A percentile compares a stretch with the other conserved stretches of the same genome.
These are phyloP conservation scores for Sporothrix humicola DNA, from an alignment of 2,329 filamentous ascomycete genomes.

Conservation along the genomic window DNA sequence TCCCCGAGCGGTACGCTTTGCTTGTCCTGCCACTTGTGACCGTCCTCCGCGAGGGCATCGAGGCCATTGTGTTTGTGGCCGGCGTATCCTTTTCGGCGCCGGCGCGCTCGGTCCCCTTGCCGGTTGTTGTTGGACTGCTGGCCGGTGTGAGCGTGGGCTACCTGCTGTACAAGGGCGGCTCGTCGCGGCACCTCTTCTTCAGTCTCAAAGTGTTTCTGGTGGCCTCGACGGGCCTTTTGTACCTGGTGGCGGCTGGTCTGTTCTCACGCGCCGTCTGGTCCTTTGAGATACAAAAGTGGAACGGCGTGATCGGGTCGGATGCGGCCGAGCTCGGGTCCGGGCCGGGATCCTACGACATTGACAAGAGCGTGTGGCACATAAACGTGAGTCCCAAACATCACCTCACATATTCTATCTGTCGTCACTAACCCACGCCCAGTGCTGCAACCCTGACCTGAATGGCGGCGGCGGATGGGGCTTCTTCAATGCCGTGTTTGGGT, in stretches of 20 bases:
- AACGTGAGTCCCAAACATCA: slow-evolving; percentile 47
- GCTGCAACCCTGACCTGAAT: slow-evolving; percentile 75
- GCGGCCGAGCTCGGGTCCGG: slow-evolving; percentile 67
- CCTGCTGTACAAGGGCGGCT: slow-evolving; percentile 71
- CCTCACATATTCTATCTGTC: no score
- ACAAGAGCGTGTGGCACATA: slow-evolving; percentile 71
- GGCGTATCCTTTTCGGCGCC: slow-evolving; percentile 73
- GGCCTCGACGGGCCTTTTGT: slow-evolving; percentile 53
- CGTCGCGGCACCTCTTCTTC: background rate
- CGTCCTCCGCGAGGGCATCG: slow-evolving; percentile 75
- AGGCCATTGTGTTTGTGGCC: slow-evolving; percentile 77
- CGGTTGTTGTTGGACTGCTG: slow-evolving; percentile 68
- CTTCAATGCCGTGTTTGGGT: slow-evolving; percentile 84
- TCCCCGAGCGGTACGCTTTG: slow-evolving; percentile 75
- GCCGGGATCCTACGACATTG: slow-evolving; percentile 70
- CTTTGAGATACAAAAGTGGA: slow-evolving; percentile 73
- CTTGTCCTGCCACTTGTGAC: slow-evolving; percentile 80
- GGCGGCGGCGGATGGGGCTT: slow-evolving; percentile 81
- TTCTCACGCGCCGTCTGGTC: slow-evolving; percentile 79
- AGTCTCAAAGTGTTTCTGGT: slow-evolving; percentile 71
- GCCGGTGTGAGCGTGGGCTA: slow-evolving; percentile 69
- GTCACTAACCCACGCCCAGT: slow-evolving; percentile 53
- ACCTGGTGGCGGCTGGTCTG: slow-evolving; percentile 81
- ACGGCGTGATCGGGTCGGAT: slow-evolving; percentile 54
- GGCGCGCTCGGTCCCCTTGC: slow-evolving; percentile 71